Evolutionary conservation across 805 yeast genomes (phyloP), one percentile per base, ranked within the genome.

Genomic region (Metschnikowia proteae): DNA sequence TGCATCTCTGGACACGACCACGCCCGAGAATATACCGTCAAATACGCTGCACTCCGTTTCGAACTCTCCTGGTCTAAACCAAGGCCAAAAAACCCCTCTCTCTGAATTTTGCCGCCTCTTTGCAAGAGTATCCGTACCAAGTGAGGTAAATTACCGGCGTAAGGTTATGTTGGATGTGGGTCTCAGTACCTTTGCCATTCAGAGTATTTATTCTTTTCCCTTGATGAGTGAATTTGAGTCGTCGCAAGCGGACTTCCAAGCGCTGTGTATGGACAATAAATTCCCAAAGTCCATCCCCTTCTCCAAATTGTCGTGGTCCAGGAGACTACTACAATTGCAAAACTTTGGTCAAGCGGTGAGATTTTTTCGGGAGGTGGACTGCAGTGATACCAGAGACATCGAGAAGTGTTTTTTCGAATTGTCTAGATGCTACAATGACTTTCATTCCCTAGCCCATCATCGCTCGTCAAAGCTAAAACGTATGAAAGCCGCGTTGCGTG

Each of bases 381-480:
- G 39, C 5, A 40, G 38, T 9, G 42, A 36, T n/a, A 35, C 44
- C 25, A 17, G 31, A 3, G 31, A 30, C 29, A 33, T 54, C n/a
- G 59, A 55, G 33, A 23, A 36, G n/a, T 43, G 50, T 30, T 50
- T 49, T 28, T 54, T 54, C 26, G 58, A 54, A 33, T 34, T 55
- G 6, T 45, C 58, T 2, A 53, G 59, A n/a, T 52, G 53, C 41
- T 51, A 48, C 36, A 39, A 43, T 10, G 53, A 54, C 9, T 54
- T 55, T 25, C 37, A 38, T 8, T 28, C 31, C 4, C 42, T 51
- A 45, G 56, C 50, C 4, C 23, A 17, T 1, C 31, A 29, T 36
- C 49, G 59, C 23, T 30, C 36, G 6, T 13, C 27, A 13, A 42
- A 35, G 31, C 35, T 52, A 25, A 34, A 28, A 3, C 30, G 29